Evolutionary conservation across 441 rosid genomes (phyloP), one percentile per base, ranked within the genome.

Genomic region (Melastoma candidum): DNA sequence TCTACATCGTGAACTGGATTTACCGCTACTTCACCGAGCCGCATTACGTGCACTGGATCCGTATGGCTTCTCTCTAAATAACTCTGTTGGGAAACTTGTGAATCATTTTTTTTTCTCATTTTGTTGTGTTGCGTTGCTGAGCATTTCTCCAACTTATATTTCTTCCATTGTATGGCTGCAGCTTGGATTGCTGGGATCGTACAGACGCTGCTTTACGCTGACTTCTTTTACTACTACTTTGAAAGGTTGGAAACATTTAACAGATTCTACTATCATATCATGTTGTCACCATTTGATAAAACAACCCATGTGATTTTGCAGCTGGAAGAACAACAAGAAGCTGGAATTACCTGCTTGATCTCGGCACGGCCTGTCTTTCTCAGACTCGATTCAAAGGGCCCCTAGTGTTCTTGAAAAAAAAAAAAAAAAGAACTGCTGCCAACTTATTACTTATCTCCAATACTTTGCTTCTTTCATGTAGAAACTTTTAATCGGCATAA

Each of bases 171-270:
- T 24, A 9, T 36, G 41, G 41, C 48, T 70, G 70, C 78, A 80
- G 85, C 80, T 53, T 80, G 85, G 85, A 62, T 77, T 44, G 54
- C 83, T 11, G 79, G 83, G 46, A 63, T 77, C 32, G 68, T 80
- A 26, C 85, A 80, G 62, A 80, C 85, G 12, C 49, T 77, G 66
- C 78, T 80, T 22, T 77, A 77, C 51, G 85, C 80, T 1, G 85
- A 80, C 59, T 80, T 77, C 79, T 77, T 80, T 66, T 77, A 80
- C 63, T 80, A 75, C 53, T 80, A 80, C 55, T 74, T 80, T 65
- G 70, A 68, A 26, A 80, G 85, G 85, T 77, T 51, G 63, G 27
- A n/a, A 14, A 13, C 6, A 36, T 32, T 49, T 48, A 9, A 58
- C 11, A 25, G 9, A 29, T 1, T 25, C 24, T 55, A 10, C 46